Base-by-base conservation (phyloP, 1,284 basidiomycete species). In the Puccinia coronata region DNA sequence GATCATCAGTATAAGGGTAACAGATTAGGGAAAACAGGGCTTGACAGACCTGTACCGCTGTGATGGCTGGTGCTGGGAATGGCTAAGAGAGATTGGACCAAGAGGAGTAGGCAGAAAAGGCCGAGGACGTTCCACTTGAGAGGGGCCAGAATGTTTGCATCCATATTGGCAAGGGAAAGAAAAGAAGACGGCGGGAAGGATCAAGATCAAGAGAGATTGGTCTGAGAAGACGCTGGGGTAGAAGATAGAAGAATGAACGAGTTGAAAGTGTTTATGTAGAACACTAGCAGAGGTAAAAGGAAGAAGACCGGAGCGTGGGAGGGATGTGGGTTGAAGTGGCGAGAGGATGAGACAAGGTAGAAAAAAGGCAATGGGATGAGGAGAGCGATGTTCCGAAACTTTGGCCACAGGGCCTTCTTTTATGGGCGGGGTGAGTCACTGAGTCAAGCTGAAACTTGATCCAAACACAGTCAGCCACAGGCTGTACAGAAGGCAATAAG, bases 391-490 rank as follows among this genome's bases (percentile, higher is more conserved):
- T 16, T 47, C 16, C 9, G 65, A 69, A 69, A 41, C 39, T 11
- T 41, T 14, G 41, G 16, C 43, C 20, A 49, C 16, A 49, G 47
- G 39, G 36, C 25, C 25, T 41, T 41, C n/a, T n/a, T n/a, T 69
- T 69, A 49, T 69, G 65, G 39, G 43, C 31, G 65, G 28, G 65
- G 47, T n/a, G n/a, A 43, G 65, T 47, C 23, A 49, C 39, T 47
- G 25, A 69, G 65, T 12, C 9, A 47, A 69, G 39, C 6, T 69
- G 65, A 69, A 69, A 69, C 65, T 69, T 69, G 65, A 69, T 69
- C 43, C 65, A 69, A 69, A 49, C 43, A 43, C 65, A 28, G 25
- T 69, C 65, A 69, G 65, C 65, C 65, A 43, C 65, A 69, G 65
- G 65, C 65, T 39, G 59, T 61, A 61, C 25, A 61, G 59, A 39